These are phyloP conservation scores for Cladobotryum mycophilum DNA, from an alignment of 2,329 filamentous ascomycete genomes.

Conservation along the genomic window DNA sequence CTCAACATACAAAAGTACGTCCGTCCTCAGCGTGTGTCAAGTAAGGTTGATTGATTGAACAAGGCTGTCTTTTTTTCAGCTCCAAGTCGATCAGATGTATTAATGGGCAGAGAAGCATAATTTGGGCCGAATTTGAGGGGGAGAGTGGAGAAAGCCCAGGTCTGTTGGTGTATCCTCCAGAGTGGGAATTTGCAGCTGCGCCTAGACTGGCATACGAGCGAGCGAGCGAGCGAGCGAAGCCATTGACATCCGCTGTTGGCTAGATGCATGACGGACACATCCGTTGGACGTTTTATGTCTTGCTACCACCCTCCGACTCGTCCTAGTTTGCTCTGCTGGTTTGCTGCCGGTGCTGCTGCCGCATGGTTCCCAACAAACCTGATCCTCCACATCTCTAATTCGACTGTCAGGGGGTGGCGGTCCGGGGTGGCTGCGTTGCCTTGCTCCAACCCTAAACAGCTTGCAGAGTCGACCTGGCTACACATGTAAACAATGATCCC, in stretches of 20 bases:
- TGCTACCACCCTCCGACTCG: conserved; percentile 1
- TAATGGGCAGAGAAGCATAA: too few relatives aligned
- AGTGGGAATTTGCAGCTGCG: too few relatives aligned
- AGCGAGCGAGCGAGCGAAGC: neutral
- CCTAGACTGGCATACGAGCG: neutral
- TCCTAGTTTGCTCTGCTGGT: neutral
- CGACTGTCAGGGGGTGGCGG: conserved; percentile 7
- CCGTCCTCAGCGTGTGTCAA: too few relatives aligned
- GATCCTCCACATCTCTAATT: neutral
- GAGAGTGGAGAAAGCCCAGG: too few relatives aligned
- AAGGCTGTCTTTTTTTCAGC: too few relatives aligned
- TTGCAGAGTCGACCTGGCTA: conserved; percentile 6
- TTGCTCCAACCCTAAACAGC: conserved; percentile 8
- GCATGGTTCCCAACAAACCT: neutral
- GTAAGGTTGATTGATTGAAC: too few relatives aligned
- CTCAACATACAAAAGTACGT: too few relatives aligned
- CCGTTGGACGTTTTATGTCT: conserved; percentile 1
- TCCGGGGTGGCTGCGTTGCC: conserved; percentile 7
- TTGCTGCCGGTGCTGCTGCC: neutral
- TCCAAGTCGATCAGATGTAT: too few relatives aligned
- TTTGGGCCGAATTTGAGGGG: too few relatives aligned
- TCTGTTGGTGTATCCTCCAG: too few relatives aligned
- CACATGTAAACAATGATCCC: conserved; percentile 1
- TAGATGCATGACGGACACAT: conserved; percentile 3
- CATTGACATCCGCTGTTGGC: conserved; percentile 5